phyloP scores from a whole-genome alignment of 495 filamentous ascomycete genomes.

The Tetracladium setigerum region DNA sequence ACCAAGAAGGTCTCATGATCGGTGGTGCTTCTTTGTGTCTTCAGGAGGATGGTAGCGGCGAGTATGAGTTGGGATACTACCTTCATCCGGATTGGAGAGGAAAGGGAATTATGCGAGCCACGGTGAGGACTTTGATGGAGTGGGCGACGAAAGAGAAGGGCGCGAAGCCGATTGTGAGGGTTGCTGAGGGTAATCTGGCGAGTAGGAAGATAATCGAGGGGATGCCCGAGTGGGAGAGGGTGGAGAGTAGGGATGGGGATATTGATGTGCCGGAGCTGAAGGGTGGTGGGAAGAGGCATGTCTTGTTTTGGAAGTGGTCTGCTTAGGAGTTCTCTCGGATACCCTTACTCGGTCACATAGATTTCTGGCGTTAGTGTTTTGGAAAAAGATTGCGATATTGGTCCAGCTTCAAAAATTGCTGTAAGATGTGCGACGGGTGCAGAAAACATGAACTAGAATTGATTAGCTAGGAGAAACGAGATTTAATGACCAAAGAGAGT shows the following conservation, averaged over 20 bases:
- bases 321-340: not conserved
- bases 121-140: slow-evolving; percentile 2
- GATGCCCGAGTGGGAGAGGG: not conserved
- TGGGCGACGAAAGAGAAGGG: slow-evolving; percentile 1
- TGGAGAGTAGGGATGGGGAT: not conserved
- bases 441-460: no score
- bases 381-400: no score
- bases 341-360: no score
- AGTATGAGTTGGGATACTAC: slow-evolving; percentile 8
- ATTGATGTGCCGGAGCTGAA: slow-evolving; percentile 10
- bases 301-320: slow-evolving; percentile 4
- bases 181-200: not conserved
- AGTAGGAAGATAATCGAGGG: not conserved
- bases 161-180: not conserved
- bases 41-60: not conserved
- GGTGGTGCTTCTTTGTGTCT: not conserved
- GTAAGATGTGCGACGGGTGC: no score
- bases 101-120: slow-evolving; percentile 1
- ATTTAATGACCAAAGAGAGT: no score
- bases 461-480: no score
- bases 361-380: no score
- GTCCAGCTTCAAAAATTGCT: no score
- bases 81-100: slow-evolving; percentile 5
- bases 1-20: not conserved
- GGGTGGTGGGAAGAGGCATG: slow-evolving; percentile 6